Evolutionary conservation across 2,329 filamentous ascomycete genomes (phyloP).

Genomic region (Pyricularia sp.): DNA sequence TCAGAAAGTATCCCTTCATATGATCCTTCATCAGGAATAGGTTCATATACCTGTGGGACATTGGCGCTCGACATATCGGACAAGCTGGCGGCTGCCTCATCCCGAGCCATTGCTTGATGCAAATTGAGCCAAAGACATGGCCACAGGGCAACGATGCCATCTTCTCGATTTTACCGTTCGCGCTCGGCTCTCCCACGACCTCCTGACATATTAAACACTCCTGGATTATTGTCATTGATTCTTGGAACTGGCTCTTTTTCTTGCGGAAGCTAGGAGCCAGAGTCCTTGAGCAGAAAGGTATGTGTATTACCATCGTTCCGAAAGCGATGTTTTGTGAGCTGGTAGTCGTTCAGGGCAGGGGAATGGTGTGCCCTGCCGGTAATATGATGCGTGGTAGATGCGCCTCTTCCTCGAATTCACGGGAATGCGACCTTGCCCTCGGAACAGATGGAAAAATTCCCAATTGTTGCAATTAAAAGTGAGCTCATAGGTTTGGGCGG

Average conservation of each 20-base stretch:
- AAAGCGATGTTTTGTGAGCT: not conserved
- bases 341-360: not conserved
- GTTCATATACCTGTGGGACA: conserved; percentile 11
- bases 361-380: not conserved
- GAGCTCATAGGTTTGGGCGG: not conserved
- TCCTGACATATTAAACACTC: conserved; percentile 30
- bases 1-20: not conserved
- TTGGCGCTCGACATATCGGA: conserved; percentile 24
- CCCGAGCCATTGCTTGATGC: conserved; percentile 29
- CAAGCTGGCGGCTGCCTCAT: conserved; percentile 22
- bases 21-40: not conserved
- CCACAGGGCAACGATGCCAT: conserved; percentile 29
- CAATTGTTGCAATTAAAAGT: not conserved
- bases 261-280: not conserved
- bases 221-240: not conserved
- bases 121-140: conserved; percentile 28
- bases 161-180: conserved; percentile 23
- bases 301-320: not conserved
- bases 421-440: not conserved
- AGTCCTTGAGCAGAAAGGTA: not conserved
- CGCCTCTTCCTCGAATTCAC: not conserved
- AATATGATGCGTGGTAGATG: not conserved
- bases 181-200: conserved; percentile 21
- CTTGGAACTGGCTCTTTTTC: not conserved
- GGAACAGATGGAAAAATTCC: not conserved